These are phyloP conservation scores for Vaucheria bursata DNA, from an alignment of 352 stramenopile genomes.

Conservation along the genomic window DNA sequence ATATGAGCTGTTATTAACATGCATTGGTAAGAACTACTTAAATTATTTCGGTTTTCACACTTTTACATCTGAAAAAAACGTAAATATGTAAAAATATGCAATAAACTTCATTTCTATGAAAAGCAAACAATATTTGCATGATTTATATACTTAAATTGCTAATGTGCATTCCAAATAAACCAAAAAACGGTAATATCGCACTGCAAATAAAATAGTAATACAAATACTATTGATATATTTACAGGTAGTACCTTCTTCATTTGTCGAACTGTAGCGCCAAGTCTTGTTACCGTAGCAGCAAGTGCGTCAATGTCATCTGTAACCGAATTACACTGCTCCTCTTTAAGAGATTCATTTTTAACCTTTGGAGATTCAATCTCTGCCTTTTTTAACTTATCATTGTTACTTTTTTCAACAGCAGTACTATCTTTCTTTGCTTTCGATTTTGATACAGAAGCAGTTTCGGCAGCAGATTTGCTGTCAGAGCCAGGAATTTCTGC, in stretches of 20 bases:
- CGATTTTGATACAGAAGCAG: background rate
- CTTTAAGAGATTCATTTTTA: background rate
- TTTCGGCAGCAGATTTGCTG: background rate
- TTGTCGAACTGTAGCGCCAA: conserved; percentile 83
- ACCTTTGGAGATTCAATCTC: background rate
- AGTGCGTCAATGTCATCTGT: conserved; percentile 81
- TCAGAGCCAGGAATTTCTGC: background rate
- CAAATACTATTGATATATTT: no score
- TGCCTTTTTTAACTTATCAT: background rate
- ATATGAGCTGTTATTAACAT: no score
- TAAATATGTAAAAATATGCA: no score
- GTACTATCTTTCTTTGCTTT: background rate
- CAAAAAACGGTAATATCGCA: no score
- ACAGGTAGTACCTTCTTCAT: conserved; percentile 80
- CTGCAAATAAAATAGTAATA: no score
- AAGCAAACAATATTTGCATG: no score
- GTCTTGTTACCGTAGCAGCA: conserved; percentile 83
- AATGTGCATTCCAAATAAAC: no score
- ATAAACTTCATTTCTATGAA: no score
- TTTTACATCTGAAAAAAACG: no score
- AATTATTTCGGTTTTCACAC: no score
- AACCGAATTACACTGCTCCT: background rate
- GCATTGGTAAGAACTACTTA: no score
- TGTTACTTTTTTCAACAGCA: background rate
- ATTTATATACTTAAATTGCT: no score